Percentiles rank a stretch among this genome's conserved stretches.
These are phyloP conservation scores for Fusarium sp. DNA, from an alignment of 2,329 filamentous ascomycete genomes.

Conservation along the genomic window DNA sequence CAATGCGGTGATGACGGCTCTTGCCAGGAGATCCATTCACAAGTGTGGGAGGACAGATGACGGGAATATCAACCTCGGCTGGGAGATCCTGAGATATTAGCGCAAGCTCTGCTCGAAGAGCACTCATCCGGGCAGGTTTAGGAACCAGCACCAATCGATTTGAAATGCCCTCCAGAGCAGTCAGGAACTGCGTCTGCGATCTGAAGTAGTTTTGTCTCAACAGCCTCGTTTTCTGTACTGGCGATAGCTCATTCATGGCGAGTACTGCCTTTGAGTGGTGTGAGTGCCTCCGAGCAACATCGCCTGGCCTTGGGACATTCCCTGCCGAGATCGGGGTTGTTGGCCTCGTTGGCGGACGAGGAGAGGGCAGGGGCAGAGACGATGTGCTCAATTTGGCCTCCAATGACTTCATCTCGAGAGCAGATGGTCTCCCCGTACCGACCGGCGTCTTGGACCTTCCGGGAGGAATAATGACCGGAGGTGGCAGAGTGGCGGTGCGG, in stretches of 20 bases:
- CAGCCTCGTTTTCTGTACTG: constrained; percentile 76
- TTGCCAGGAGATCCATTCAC: constrained; percentile 79
- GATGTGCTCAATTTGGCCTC: constrained; percentile 76
- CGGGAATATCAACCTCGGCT: constrained; percentile 84
- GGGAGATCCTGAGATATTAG: constrained; percentile 85
- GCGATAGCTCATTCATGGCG: constrained; percentile 71
- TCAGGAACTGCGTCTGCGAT: constrained; percentile 83
- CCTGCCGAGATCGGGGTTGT: constrained; percentile 69
- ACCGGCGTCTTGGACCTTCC: constrained; percentile 48
- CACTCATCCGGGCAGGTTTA: constrained; percentile 84
- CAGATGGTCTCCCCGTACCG: constrained; percentile 59
- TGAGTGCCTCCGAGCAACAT: constrained; percentile 69
- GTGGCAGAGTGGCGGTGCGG: constrained; percentile 40
- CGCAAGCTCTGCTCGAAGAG: constrained; percentile 82
- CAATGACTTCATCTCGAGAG: constrained; percentile 64
- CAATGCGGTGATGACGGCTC: constrained; percentile 85
- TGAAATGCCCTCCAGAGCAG: constrained; percentile 84
- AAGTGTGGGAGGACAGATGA: constrained; percentile 82
- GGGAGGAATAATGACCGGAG: constrained; percentile 34
- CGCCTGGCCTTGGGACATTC: constrained; percentile 60
- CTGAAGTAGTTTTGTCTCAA: constrained; percentile 86
- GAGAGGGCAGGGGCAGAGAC: constrained; percentile 73
- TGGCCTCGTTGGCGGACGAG: constrained; percentile 64
- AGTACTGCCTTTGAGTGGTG: constrained; percentile 69
- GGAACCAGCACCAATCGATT: constrained; percentile 86